These are phyloP conservation scores for Guadua angustifolia DNA, from an alignment of 176 grass and related monocot species.

Conservation along the genomic window DNA sequence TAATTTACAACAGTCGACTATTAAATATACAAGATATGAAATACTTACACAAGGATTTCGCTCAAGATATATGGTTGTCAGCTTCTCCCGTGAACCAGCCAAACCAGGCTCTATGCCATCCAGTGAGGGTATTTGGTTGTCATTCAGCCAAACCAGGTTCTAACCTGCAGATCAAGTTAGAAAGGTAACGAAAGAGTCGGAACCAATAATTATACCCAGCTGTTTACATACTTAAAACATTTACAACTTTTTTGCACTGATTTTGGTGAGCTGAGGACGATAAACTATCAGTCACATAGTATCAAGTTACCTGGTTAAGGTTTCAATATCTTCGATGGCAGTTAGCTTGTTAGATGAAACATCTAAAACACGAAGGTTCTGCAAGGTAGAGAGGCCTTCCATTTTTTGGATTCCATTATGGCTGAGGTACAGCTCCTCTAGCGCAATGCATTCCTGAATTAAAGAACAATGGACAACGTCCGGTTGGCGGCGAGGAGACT, in stretches of 20 bases:
- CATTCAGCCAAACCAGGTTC: constrained; percentile 99
- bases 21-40: constrained; percentile 14
- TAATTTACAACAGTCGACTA: neutral
- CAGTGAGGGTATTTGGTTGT: constrained; percentile 94
- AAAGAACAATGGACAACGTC: constrained; percentile 33
- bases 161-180: constrained; percentile 56
- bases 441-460: constrained; percentile 67
- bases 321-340: constrained; percentile 66
- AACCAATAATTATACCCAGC: constrained; percentile 5
- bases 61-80: constrained; percentile 96
- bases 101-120: constrained; percentile 68
- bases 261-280: neutral
- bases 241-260: neutral
- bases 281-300: neutral
- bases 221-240: constrained; percentile 15
- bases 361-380: constrained; percentile 86
- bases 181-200: constrained; percentile 7
- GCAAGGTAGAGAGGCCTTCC: constrained; percentile 82
- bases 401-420: constrained; percentile 97
- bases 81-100: constrained; percentile 64
- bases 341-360: constrained; percentile 93
- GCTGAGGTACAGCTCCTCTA: constrained; percentile 95
- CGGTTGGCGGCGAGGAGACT: too few species aligned
- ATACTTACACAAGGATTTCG: constrained; percentile 89
- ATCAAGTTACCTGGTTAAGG: constrained; percentile 66